phyloP scores from a whole-genome alignment of 2,329 filamentous ascomycete species.

The Pseudogymnoascus sp. region DNA sequence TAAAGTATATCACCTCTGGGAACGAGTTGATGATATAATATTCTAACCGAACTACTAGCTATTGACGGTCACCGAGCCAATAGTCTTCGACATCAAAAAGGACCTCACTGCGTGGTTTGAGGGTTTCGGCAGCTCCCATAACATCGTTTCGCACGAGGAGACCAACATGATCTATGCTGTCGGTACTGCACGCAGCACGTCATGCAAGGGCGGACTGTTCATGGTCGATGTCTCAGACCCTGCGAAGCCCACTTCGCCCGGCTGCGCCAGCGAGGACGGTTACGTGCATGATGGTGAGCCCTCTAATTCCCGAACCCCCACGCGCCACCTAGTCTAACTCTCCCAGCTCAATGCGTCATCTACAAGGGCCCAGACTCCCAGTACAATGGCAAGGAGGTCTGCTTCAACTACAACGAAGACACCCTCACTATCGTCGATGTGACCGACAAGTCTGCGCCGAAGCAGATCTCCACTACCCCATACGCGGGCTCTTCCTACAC shows the following conservation, averaged over 20 bases:
- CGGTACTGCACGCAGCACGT: slow-evolving; percentile 25
- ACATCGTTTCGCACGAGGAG: slow-evolving; percentile 37
- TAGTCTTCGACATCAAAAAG: slow-evolving; percentile 30
- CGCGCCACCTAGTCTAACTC: not conserved
- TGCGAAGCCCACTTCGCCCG: slow-evolving; percentile 38
- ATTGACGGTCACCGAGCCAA: slow-evolving; percentile 22
- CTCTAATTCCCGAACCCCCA: not conserved
- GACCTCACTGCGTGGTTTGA: slow-evolving; percentile 33
- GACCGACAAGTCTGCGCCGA: slow-evolving; percentile 34
- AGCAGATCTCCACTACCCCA: slow-evolving; percentile 40
- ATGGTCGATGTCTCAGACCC: slow-evolving; percentile 43
- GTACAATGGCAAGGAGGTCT: slow-evolving; percentile 18
- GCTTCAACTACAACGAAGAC: slow-evolving; percentile 26
- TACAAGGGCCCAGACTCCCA: slow-evolving; percentile 19
- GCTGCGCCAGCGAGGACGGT: slow-evolving; percentile 41
- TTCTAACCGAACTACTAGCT: not conserved
- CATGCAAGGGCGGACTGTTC: slow-evolving; percentile 40
- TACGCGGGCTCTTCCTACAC: slow-evolving; percentile 45
- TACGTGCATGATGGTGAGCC: slow-evolving; percentile 16
- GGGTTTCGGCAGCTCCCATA: slow-evolving; percentile 33
- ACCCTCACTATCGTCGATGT: slow-evolving; percentile 39
- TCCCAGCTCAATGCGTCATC: slow-evolving; percentile 14
- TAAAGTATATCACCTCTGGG: slow-evolving; percentile 31
- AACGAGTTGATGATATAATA: not conserved
- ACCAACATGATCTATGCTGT: slow-evolving; percentile 30